Evolutionary conservation across 441 rosid species (phyloP), one percentile per base, ranked within the genome.

Genomic region (Melastoma candidum): DNA sequence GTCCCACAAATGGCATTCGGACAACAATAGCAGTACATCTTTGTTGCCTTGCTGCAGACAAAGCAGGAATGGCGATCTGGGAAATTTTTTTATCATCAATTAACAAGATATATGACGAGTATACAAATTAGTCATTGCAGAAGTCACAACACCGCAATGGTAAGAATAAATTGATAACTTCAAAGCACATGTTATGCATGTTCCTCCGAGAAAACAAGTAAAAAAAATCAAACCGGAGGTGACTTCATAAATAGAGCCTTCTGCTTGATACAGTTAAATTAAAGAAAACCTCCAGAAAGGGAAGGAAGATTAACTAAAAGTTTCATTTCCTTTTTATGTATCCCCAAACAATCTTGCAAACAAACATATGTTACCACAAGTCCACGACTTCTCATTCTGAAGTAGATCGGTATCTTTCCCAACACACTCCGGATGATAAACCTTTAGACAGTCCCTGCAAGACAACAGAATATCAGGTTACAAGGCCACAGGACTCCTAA

Each of bases 31-130:
- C 86, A 83, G 57, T 57, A 61, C 48, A 66, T 53, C 55, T 69
- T 76, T 12, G 86, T 47, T 22, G 72, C 9, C 58, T 77, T 78
- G 3, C 50, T 27, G 63, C 90, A 83, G 3, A 51, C 6, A 3
- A 56, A 58, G 71, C 90, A 83, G 47, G 60, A 74, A 69, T 83
- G 90, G 57, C 79, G 68, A 61, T 56, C 90, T 83, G 77, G 56
- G 69, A 76, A 76, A 46, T 24, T 46, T 36, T 47, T 47, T 52
- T 8, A 26, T 39, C 39, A 25, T 24, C 26, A 53, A 26, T 1
- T 22, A 10, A 29, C 50, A 24, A 36, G 41, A 36, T 4, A 9
- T 4, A 9, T 36, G 8, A 36, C 41, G 45, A 2, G 26, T 24
- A 44, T 44, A 44, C 17, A 11, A 36, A 6, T 26, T 43, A 13